Conservation (phyloP, 73 alveolate species). For the Stentor roeselii region DNA sequence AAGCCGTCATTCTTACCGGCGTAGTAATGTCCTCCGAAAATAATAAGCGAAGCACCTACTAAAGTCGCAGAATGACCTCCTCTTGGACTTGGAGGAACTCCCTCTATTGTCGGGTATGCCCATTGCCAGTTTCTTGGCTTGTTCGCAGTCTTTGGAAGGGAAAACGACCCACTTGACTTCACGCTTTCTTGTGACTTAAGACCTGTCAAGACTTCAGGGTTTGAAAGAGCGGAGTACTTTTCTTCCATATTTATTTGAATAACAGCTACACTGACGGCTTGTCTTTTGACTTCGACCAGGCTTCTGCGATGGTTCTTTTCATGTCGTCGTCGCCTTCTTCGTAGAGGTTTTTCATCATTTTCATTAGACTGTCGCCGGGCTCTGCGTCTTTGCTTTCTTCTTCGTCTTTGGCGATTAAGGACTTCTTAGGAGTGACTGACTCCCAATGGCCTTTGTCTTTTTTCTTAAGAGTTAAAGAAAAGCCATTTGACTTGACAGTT, state of each 20-base stretch:
- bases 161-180: conserved; percentile 15
- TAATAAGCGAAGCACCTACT: conserved; percentile 91
- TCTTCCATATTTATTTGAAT: no score
- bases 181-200: background rate
- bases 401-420: background rate
- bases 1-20: conserved; percentile 64
- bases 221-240: conserved; percentile 20
- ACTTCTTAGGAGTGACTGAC: background rate
- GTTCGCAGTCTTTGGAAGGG: background rate
- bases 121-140: conserved; percentile 14
- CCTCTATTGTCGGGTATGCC: conserved; percentile 51
- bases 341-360: conserved; percentile 62
- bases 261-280: no score
- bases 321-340: conserved; percentile 56
- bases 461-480: conserved; percentile 27
- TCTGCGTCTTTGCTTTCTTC: conserved; percentile 36
- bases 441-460: conserved; percentile 16
- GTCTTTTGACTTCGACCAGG: conserved; percentile 45
- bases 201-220: conserved; percentile 28
- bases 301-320: conserved; percentile 58
- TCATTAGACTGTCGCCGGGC: conserved; percentile 43
- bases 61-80: conserved; percentile 99
- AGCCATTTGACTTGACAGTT: conserved; percentile 37
- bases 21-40: conserved; percentile 74
- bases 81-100: conserved; percentile 97